Evolutionary conservation across 805 yeast species (phyloP), one percentile per base, ranked within the genome.

Genomic region (Sungouiozyma ichnusensis): DNA sequence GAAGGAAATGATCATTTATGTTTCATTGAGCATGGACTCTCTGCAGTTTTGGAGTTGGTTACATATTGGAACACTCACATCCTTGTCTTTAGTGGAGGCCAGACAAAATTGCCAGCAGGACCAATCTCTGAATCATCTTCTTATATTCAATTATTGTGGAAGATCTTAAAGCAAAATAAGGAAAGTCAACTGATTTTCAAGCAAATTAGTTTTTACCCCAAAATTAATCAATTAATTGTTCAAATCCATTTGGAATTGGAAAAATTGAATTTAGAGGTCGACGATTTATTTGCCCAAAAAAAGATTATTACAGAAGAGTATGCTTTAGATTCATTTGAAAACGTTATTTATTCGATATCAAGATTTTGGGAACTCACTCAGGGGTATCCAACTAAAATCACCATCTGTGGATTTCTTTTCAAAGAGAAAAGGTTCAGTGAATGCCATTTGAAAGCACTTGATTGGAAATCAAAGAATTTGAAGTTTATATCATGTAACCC

Each of bases 271-370:
- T 19, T 49, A 6, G 39, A 47, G 3, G 32, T 49, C 9, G 46
- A 49, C 16, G 52, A 45, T n/a, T 31, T 55, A 34, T 47, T 51
- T 36, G 38, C 38, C 16, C 20, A 40, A 16, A 33, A 41, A 3
- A 48, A 55, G 20, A 59, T 80, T 0, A 46, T 66, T 4, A 62
- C 77, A 1, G 95, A 85, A 53, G 88, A 81, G 49, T 80, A 59
- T 55, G 86, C 94, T 0, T 63, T 85, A 33, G 94, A 85, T 58
- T 82, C 92, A 1, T 80, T 80, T 54, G 94, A 85, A 54, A 85
- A 85, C 57, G 72, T 84, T 4, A 45, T 82, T 2, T 82, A 76
- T 57, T 75, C 81, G 48, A 48, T 81, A 2, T 66, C 73, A 31
- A 62, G 76, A 40, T 83, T 69, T 54, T 57, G 70, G 24, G 77